Evolutionary conservation across 371 early-diverging fungal species (phyloP), one percentile per base, ranked within the genome.

Genomic region (Parasitella parasitica): DNA sequence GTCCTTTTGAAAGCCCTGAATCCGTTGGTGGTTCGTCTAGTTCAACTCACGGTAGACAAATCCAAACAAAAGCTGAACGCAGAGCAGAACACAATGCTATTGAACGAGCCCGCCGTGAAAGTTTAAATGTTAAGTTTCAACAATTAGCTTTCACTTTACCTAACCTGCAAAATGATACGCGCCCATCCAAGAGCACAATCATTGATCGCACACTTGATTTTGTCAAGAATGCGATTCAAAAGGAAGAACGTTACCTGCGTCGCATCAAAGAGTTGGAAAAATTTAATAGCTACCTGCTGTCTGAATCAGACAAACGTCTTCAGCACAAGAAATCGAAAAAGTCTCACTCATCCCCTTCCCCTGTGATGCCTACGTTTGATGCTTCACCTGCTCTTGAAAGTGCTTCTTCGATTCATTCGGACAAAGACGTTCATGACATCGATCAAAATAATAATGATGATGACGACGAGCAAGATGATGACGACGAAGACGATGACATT

Each of bases 1-100:
- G 63, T 18, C 63, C 68, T 27, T 63, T 39, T 54, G 63, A 67
- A 20, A 58, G 67, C 38, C 54, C 55, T 24, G 55, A 57, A 4
- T 49, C 63, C 1, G 15, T 46, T 18, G 11, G 16, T 27, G 22
- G 24, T 38, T 24, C 49, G 24, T 38, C 54, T 53, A 27, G 39
- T 2, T 27, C 55, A 37, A 35, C 12, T 6, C 22, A 32, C 13
- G 49, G 52, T 24, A 67, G 54, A 50, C 63, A 57, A 55, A 28
- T 46, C 35, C 78, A 69, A 55, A 66, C 72, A 27, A 80, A 82
- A 57, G 88, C 87, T 24, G 87, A 86, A 65, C 74, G 86, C 59
- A 84, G 90, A 38, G 90, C 89, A 34, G 87, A 83, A 48, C 91
- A 91, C 67, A 91, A 91, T 59, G 91, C 91, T 8, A 89, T 86